These are phyloP conservation scores for Dendrocalamus sinicus DNA, from an alignment of 176 grass and related monocot genomes.

Conservation along the genomic window DNA sequence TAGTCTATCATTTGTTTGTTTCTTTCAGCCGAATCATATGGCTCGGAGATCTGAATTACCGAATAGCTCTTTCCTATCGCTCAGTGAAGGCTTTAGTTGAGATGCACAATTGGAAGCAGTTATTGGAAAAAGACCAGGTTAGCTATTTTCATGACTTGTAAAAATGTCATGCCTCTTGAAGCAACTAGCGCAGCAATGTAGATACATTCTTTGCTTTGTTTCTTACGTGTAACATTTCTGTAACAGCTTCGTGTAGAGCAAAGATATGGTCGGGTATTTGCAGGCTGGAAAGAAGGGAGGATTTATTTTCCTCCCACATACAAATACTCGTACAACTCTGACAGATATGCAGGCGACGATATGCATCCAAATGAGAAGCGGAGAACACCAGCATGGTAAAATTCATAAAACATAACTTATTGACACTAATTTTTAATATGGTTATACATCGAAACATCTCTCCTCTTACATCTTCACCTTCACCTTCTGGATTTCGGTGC, in stretches of 20 bases:
- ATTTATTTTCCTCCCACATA: constrained; percentile 98
- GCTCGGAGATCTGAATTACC: constrained; percentile 98
- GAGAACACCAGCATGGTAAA: constrained; percentile 93
- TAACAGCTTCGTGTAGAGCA: constrained; percentile 94
- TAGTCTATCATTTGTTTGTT: not conserved
- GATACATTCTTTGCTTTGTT: constrained; percentile 15
- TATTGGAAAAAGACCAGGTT: constrained; percentile 94
- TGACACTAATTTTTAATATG: not conserved
- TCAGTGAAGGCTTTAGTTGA: constrained; percentile 93
- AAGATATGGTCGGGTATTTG: constrained; percentile 80
- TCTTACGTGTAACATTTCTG: constrained; percentile 27
- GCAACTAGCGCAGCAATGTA: not conserved
- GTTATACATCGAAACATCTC: not conserved
- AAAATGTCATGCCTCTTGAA: not conserved
- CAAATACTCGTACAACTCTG: constrained; percentile 95
- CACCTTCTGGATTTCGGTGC: constrained; percentile 17
- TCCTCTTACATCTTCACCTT: not conserved
- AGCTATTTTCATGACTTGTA: constrained; percentile 13
- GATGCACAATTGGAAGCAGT: constrained; percentile 90
- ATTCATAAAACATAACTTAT: not conserved
- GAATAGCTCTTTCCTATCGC: constrained; percentile 88
- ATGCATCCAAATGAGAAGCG: constrained; percentile 83
- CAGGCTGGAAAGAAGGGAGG: constrained; percentile 91
- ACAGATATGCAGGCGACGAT: constrained; percentile 84
- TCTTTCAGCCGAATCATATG: constrained; percentile 86